These are phyloP conservation scores for Fallopia convolvulus DNA, from an alignment of 148 eudicot species.

Conservation along the genomic window DNA sequence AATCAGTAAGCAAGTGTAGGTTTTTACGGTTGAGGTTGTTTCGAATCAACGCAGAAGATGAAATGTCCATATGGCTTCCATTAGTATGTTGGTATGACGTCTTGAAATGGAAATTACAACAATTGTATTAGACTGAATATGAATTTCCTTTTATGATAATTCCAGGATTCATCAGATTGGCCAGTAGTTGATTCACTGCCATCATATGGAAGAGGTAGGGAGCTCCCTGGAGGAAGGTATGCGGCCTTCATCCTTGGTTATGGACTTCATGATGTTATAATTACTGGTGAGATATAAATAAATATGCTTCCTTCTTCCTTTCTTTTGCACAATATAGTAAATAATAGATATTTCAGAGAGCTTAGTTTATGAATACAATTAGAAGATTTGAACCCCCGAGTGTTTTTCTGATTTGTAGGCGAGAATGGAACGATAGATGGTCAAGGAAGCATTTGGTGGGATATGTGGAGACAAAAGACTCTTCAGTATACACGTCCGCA, in stretches of 20 bases:
- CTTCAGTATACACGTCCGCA: constrained; percentile 75
- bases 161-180: constrained; percentile 67
- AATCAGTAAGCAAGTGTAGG: neutral
- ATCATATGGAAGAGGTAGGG: constrained; percentile 97
- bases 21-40: neutral
- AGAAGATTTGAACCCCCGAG: neutral
- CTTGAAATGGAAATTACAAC: neutral
- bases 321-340: neutral
- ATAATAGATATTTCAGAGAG: neutral
- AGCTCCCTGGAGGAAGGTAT: constrained; percentile 80
- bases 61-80: neutral
- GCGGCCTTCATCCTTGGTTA: constrained; percentile 89
- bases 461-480: constrained; percentile 82
- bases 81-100: neutral
- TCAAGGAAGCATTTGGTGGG: constrained; percentile 96
- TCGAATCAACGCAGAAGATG: neutral
- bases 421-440: constrained; percentile 98
- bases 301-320: neutral
- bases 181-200: constrained; percentile 85
- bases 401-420: constrained; percentile 29
- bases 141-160: neutral
- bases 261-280: constrained; percentile 78
- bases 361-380: neutral
- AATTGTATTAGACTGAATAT: neutral
- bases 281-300: constrained; percentile 58